Base-by-base conservation (phyloP, 1,284 basidiomycete genomes). In the Irpex lacteus region DNA sequence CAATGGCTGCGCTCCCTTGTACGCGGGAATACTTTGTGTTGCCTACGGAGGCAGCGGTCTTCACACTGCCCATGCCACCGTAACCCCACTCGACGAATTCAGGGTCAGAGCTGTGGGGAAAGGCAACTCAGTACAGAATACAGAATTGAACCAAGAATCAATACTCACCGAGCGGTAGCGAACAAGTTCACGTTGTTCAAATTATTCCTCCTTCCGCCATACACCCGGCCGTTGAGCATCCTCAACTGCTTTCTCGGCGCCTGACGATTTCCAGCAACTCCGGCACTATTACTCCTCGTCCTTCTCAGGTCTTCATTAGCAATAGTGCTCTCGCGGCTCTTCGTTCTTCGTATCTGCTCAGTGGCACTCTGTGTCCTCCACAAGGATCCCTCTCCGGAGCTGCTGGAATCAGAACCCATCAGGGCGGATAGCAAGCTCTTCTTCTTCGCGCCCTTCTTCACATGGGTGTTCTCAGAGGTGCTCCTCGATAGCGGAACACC, bases 51-150 rank as follows among this genome's bases (percentile, higher is more conserved):
- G 63, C 66, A 59, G 68, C 73, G 5, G 69, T 72, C 69, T 76
- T 78, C 4, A 91, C 88, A 60, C 83, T 86, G 34, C 91, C 91
- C 91, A 93, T 92, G 2, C 91, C 91, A 58, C 91, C 91, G 66
- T 91, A 91, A 0, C 91, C 91, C 91, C 91, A 94, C 73, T 93
- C 91, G 32, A 93, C 90, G 69, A 94, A 94, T 73, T 89, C 87
- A 50, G 88, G 87, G 40, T 92, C 88, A 19, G 18, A 34, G 72
- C 71, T 50, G 65, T 49, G 4, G 66, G 69, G 50, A 19, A 57
- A 63, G 47, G 26, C 38, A 50, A 38, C 56, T 62, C 34, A 56
- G 52, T 54, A 36, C 38, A 65, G 37, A 19, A 52, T 8, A 61
- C 50, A 26, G 60, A 19, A 38, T 55, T 53, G 44, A 47, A 18